Evolutionary conservation across 2,329 filamentous ascomycete species (phyloP).

Genomic region (Fusarium continuum): DNA sequence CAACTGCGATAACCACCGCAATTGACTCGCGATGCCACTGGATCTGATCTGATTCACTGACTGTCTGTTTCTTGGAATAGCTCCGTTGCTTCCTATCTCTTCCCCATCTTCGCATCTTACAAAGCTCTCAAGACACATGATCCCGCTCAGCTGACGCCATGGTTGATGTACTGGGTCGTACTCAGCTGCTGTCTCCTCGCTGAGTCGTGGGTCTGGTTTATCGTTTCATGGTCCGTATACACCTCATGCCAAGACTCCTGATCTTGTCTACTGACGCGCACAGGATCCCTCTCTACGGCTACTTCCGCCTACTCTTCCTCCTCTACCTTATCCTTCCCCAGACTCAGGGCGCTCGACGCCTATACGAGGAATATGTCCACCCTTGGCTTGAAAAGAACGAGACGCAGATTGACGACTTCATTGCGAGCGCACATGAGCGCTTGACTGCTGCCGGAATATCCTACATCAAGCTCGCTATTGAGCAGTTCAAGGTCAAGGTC

Average conservation of each 20-base stretch:
- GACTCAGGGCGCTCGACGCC: conserved; percentile 87
- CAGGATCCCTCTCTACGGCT: conserved; percentile 92
- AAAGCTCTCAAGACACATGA: conserved; percentile 95
- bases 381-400: conserved; percentile 92
- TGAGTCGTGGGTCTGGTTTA: conserved; percentile 89
- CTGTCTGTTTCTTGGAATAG: conserved; percentile 55
- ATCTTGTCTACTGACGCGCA: not conserved
- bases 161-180: conserved; percentile 99
- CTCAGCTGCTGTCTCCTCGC: conserved; percentile 81
- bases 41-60: conserved; percentile 19
- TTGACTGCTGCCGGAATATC: conserved; percentile 79
- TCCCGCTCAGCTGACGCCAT: conserved; percentile 89
- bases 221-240: conserved; percentile 72
- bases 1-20: not conserved
- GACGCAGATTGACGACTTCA: conserved; percentile 87
- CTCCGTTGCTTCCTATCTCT: conserved; percentile 87
- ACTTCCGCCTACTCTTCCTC: conserved; percentile 85
- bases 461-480: conserved; percentile 76
- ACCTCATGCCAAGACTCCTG: not conserved
- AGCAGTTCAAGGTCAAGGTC: conserved; percentile 77
- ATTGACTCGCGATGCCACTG: not conserved
- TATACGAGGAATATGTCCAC: conserved; percentile 87
- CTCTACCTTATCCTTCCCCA: conserved; percentile 97
- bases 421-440: conserved; percentile 81
- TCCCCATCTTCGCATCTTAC: conserved; percentile 96